phyloP scores from a whole-genome alignment of 306 rosid species.

The Urtica urens region DNA sequence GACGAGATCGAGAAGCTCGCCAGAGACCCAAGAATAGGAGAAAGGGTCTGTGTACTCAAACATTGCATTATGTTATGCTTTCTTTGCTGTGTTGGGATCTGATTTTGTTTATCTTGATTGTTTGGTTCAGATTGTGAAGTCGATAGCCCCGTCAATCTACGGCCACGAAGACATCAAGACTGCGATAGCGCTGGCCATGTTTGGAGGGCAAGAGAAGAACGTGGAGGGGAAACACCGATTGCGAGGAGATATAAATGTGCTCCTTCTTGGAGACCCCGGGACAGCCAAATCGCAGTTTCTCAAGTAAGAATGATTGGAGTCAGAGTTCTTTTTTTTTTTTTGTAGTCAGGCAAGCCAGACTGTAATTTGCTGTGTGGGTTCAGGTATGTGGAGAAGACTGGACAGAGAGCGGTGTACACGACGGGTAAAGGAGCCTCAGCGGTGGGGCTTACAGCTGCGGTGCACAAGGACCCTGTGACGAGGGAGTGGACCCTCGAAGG shows the following conservation, averaged over 20 bases:
- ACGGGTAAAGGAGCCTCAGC: constrained; percentile 99
- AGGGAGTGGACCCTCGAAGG: constrained; percentile 99
- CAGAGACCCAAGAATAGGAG: constrained; percentile 93
- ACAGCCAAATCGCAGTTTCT: constrained; percentile 99
- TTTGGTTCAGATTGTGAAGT: constrained; percentile 64
- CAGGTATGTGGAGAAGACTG: constrained; percentile 96
- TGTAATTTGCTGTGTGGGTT: constrained; percentile 4
- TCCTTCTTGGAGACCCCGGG: constrained; percentile 95
- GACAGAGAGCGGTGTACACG: constrained; percentile 96
- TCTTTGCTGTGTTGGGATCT: not conserved
- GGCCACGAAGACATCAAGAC: constrained; percentile 95
- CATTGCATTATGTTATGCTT: constrained; percentile 1
- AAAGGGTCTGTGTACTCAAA: constrained; percentile 92
- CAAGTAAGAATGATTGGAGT: constrained; percentile 82
- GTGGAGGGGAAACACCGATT: constrained; percentile 80
- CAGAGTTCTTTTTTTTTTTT: too few relatives aligned
- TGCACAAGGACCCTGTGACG: constrained; percentile 95
- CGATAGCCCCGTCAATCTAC: constrained; percentile 95
- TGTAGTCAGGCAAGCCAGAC: too few relatives aligned
- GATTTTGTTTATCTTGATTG: constrained; percentile 6
- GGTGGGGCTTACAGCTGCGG: constrained; percentile 99
- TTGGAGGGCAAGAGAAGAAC: constrained; percentile 96
- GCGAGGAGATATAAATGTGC: constrained; percentile 92
- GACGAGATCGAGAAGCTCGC: constrained; percentile 70
- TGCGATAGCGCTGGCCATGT: constrained; percentile 94